Percentiles rank a stretch among this genome's conserved stretches.
These are phyloP conservation scores for Tuber magnatum DNA, from an alignment of 495 filamentous ascomycete species.

Conservation along the genomic window DNA sequence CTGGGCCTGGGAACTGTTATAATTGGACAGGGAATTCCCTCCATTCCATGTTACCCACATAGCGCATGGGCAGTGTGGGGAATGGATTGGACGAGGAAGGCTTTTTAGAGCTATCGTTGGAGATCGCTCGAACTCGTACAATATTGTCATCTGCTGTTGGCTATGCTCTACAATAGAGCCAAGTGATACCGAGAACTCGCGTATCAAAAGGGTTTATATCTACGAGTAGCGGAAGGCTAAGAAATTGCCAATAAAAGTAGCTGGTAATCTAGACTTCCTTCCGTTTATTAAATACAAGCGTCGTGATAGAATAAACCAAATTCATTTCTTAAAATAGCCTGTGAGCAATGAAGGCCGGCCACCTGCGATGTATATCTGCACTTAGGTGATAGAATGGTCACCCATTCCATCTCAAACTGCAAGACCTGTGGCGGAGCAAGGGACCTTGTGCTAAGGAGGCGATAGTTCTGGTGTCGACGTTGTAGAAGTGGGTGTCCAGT, in stretches of 20 bases:
- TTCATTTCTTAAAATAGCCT: background rate
- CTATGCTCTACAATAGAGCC: background rate
- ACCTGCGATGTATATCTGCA: background rate
- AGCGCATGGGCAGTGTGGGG: background rate
- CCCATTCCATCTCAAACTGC: background rate
- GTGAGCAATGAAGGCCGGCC: background rate
- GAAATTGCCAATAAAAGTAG: background rate
- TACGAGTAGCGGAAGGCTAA: background rate
- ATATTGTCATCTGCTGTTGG: background rate
- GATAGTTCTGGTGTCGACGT: background rate
- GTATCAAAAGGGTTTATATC: background rate
- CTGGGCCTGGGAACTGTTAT: background rate
- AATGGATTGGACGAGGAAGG: background rate
- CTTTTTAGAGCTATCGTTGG: background rate
- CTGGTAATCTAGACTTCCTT: background rate
- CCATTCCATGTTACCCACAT: background rate
- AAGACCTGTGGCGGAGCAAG: background rate
- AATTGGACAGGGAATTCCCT: background rate
- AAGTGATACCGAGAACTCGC: background rate
- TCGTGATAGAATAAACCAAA: background rate
- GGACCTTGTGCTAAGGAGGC: background rate
- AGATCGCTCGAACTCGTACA: background rate
- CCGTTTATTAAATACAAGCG: background rate
- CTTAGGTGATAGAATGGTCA: background rate
- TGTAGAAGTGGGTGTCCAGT: background rate